Conservation (phyloP, 2,329 filamentous ascomycete species). For the Aureobasidium melanogenum region DNA sequence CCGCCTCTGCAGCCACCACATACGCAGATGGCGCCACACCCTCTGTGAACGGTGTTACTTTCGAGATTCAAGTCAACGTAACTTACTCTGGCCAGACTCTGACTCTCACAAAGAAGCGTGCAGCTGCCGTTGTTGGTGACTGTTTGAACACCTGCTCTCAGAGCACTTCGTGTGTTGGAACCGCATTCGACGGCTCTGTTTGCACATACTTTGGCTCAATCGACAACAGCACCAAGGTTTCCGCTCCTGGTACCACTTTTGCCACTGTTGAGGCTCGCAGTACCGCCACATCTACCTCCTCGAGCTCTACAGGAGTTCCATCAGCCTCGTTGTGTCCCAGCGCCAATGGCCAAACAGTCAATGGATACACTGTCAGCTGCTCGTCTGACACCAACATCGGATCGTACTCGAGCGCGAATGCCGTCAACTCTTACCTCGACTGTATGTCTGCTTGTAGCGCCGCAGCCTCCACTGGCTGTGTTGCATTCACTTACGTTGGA, state of each 20-base stretch:
- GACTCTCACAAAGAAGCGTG: background rate
- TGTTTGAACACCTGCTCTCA: background rate
- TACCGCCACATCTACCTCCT: background rate
- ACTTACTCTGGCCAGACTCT: background rate
- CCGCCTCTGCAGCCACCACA: constrained; percentile 13
- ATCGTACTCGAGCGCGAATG: constrained; percentile 10
- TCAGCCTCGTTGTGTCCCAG: constrained; percentile 14
- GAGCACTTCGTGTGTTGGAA: background rate
- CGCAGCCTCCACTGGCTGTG: constrained; percentile 7
- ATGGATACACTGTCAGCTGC: background rate
- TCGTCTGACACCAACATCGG: constrained; percentile 9
- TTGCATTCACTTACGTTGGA: constrained; percentile 14
- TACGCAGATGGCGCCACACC: background rate
- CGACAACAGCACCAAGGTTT: background rate
- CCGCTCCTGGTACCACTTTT: background rate
- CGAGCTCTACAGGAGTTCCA: constrained; percentile 2
- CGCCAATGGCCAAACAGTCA: constrained; percentile 11
- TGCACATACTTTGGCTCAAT: background rate
- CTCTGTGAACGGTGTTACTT: background rate
- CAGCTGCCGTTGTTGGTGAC: background rate
- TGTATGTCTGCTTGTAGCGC: constrained; percentile 13
- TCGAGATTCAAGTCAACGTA: background rate
- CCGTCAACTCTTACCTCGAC: constrained; percentile 12
- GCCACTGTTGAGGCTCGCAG: background rate
- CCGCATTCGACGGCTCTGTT: background rate